These are phyloP conservation scores for Codiaeum variegatum DNA, from an alignment of 441 rosid species.

Conservation along the genomic window DNA sequence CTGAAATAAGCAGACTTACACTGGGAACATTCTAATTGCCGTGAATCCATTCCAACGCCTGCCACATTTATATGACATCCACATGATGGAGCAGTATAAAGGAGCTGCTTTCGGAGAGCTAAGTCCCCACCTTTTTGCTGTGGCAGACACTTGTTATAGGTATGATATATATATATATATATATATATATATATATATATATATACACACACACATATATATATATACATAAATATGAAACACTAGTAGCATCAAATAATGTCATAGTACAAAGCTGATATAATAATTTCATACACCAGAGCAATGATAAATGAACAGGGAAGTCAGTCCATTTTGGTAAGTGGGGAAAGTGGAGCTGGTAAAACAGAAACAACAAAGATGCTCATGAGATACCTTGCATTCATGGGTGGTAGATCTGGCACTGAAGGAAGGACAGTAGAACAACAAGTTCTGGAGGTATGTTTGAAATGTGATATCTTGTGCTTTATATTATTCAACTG, in stretches of 20 bases:
- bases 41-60: conserved; percentile 65
- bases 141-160: conserved; percentile 59
- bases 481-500: conserved; percentile 8
- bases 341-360: conserved; percentile 82
- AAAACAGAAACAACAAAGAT: conserved; percentile 76
- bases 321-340: conserved; percentile 70
- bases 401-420: conserved; percentile 62
- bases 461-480: conserved; percentile 8
- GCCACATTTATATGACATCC: conserved; percentile 58
- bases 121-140: conserved; percentile 63
- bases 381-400: conserved; percentile 84
- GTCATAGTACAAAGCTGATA: background rate
- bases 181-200: too few species aligned
- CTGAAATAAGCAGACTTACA: conserved; percentile 51
- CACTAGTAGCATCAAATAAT: background rate
- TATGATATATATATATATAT: conserved; percentile 25
- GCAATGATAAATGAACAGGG: conserved; percentile 55
- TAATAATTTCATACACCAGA: conserved; percentile 28
- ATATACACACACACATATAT: too few species aligned
- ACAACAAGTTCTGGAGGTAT: conserved; percentile 75
- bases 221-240: too few species aligned
- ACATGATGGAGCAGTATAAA: conserved; percentile 71
- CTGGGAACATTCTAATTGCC: conserved; percentile 67
- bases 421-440: conserved; percentile 74
- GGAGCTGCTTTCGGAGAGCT: conserved; percentile 72